Percentiles rank a stretch among this genome's conserved stretches.
phyloP scores from a whole-genome alignment of 305 asterid genomes.

The Fraxinus dipetala region DNA sequence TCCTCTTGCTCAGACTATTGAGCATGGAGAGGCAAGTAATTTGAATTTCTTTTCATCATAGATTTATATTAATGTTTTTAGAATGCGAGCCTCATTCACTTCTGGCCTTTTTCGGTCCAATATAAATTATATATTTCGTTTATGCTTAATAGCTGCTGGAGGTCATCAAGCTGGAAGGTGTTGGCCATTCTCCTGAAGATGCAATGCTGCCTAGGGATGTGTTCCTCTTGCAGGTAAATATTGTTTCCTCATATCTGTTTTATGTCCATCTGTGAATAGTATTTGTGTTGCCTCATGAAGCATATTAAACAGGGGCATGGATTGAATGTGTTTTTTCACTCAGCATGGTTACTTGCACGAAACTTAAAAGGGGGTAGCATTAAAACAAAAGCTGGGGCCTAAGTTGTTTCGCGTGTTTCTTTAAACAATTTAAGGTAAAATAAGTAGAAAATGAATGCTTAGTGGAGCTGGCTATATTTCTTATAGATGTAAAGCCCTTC shows the following conservation, averaged over 20 bases:
- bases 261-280: not conserved
- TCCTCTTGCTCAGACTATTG: slow-evolving; percentile 84
- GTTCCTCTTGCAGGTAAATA: slow-evolving; percentile 78
- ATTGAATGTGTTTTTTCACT: not conserved
- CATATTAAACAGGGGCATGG: not conserved
- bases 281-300: not conserved
- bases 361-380: not conserved
- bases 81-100: not conserved
- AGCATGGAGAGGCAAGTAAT: slow-evolving; percentile 87
- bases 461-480: not conserved
- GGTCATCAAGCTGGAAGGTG: slow-evolving; percentile 81
- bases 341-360: not conserved
- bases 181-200: slow-evolving; percentile 74
- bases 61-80: not conserved
- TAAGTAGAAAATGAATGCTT: not conserved
- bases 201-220: slow-evolving; percentile 73
- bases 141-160: slow-evolving; percentile 64
- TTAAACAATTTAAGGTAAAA: not conserved
- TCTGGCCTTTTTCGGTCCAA: not conserved
- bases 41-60: not conserved
- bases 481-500: not conserved
- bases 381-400: not conserved
- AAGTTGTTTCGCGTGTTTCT: not conserved
- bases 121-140: not conserved
- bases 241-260: not conserved